Percentiles rank a stretch among this genome's conserved stretches.
These are phyloP conservation scores for Eucalyptus guilfoylei DNA, from an alignment of 345 rosid genomes.

Conservation along the genomic window DNA sequence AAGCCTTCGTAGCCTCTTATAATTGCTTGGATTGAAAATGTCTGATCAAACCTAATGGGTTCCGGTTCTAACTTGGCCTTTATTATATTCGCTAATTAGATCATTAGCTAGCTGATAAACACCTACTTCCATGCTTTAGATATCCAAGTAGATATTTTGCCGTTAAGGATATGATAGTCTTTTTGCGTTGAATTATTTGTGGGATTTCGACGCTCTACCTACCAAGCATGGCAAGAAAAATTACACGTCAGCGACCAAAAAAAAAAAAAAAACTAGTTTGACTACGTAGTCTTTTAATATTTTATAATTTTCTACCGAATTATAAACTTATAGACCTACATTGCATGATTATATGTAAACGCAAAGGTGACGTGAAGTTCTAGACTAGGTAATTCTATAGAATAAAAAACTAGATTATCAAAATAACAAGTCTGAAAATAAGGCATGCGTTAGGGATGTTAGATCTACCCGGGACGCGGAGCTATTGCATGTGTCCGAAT, in stretches of 20 bases:
- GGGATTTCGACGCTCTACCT: background rate
- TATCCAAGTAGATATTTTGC: background rate
- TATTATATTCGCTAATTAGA: background rate
- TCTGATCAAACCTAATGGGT: background rate
- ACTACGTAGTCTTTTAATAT: background rate
- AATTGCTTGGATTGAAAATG: background rate
- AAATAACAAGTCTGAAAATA: background rate
- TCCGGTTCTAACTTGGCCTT: background rate
- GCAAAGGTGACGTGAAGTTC: background rate
- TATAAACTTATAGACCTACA: background rate
- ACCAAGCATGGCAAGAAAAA: background rate
- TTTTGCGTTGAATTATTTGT: background rate
- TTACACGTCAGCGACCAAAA: background rate
- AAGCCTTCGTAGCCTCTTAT: background rate
- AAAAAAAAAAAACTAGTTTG: background rate
- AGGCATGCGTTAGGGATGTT: background rate
- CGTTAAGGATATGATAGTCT: background rate
- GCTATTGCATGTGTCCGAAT: background rate
- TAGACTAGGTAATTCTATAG: background rate
- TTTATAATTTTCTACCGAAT: background rate
- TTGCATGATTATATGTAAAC: background rate
- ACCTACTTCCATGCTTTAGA: background rate
- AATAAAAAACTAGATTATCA: background rate
- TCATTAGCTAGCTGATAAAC: background rate
- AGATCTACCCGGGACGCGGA: background rate